Evolutionary conservation across 139 green algal genomes (phyloP).

Genomic region (Pleodorina starrii): DNA sequence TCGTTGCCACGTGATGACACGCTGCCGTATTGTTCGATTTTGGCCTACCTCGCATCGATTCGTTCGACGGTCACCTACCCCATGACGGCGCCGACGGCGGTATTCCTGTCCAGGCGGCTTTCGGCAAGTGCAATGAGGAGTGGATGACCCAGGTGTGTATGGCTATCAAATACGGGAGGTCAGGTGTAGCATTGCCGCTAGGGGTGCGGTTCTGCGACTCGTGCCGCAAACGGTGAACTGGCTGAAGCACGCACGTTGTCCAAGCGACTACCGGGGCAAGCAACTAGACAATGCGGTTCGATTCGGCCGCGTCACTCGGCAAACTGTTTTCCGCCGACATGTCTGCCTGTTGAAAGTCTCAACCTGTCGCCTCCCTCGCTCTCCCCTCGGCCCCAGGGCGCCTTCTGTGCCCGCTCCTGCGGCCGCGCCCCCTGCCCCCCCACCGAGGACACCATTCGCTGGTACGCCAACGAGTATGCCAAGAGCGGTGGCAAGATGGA

Average conservation of each 20-base stretch:
- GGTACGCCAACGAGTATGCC: neutral
- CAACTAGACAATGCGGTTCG: neutral
- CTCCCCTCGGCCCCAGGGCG: neutral
- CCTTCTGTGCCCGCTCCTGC: constrained; percentile 25
- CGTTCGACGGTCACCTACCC: neutral
- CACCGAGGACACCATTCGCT: neutral
- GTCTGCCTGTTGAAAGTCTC: neutral
- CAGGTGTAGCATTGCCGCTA: neutral
- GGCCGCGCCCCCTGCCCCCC: constrained; percentile 28
- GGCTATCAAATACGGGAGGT: neutral
- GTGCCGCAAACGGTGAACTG: neutral
- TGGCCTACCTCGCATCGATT: neutral
- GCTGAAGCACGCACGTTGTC: too few relatives aligned
- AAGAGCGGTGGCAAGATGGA: neutral
- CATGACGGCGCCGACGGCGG: neutral
- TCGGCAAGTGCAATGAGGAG: constrained; percentile 39
- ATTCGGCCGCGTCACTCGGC: neutral
- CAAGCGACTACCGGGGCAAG: too few relatives aligned
- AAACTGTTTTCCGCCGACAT: neutral
- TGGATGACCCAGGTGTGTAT: constrained; percentile 24
- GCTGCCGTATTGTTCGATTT: neutral
- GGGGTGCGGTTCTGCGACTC: neutral
- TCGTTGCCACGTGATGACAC: neutral
- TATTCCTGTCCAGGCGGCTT: neutral
- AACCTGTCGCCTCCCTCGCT: neutral